Base-by-base conservation (phyloP, 2,329 filamentous ascomycete genomes). In the Penicillium janthinellum region DNA sequence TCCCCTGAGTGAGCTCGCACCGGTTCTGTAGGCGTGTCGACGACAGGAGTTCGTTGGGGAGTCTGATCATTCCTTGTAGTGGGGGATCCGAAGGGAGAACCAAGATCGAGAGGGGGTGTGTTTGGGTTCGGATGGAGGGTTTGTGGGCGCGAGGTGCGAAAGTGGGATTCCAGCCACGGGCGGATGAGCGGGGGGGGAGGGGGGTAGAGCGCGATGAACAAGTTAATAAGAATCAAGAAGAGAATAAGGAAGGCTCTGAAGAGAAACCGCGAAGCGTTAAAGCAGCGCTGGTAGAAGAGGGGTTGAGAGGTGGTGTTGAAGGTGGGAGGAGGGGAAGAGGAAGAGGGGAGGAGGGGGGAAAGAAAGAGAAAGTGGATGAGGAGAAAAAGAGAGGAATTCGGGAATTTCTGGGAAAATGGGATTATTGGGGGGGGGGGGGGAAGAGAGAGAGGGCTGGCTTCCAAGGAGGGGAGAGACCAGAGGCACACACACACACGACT, bases 21-120 rank as follows among this genome's bases (percentile, higher is more conserved):
- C 75, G 74, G 69, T 75, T 75, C 70, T 78, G 75, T 65, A 77
- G 71, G 69, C 71, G 75, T 71, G 71, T 71, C 71, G 72, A 75
- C 65, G 76, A 77, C 70, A 75, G 65, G 59, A 70, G 70, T 70
- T 73, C 73, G 67, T 70, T 70, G 70, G 73, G 75, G 69, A 72
- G 72, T 71, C 74, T 75, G 75, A 73, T 77, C 76, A 78, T 78
- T 77, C 76, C 76, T 78, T 75, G 75, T 55, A 59, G 72, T 68
- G 70, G 67, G 62, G 57, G 64, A 65, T 54, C 48, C 35, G 50
- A 25, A 17, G 50, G 50, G 53, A 12, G 17, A 67, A 64, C 61
- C 63, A 58, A 59, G 56, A 59, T 65, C 57, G 62, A 58, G 52
- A 60, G 56, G 67, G 62, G 61, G 17, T 45, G 51, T 12, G 38